Evolutionary conservation across 2,329 filamentous ascomycete species (phyloP).

Genomic region (Setomelanomma holmii): DNA sequence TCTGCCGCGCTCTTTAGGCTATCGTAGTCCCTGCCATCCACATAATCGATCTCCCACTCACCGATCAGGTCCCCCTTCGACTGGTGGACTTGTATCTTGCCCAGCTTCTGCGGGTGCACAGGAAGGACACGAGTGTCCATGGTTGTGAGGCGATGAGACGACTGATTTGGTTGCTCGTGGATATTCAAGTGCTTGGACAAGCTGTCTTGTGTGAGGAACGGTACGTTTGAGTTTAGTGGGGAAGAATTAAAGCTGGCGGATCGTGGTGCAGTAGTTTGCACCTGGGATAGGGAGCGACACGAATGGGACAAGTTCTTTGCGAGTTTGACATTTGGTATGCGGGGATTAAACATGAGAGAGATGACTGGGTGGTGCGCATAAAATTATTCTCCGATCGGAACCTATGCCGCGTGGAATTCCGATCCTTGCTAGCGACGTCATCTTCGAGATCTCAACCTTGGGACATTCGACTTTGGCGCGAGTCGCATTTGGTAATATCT

Average conservation of each 20-base stretch:
- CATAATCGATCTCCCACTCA: constrained; percentile 44
- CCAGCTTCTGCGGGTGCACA: constrained; percentile 51
- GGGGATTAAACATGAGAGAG: constrained; percentile 41
- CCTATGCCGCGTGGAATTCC: constrained; percentile 21
- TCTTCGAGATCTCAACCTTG: constrained; percentile 11
- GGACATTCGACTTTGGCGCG: too few species aligned
- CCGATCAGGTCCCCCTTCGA: constrained; percentile 43
- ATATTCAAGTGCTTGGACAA: too few species aligned
- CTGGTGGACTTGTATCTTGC: constrained; percentile 41
- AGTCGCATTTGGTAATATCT: too few species aligned
- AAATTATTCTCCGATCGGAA: constrained; percentile 38
- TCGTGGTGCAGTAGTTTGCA: constrained; percentile 31
- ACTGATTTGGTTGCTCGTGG: too few species aligned
- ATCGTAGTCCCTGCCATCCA: constrained; percentile 54
- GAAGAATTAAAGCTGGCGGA: constrained; percentile 17
- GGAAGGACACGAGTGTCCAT: constrained; percentile 50
- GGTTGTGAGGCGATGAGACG: too few species aligned
- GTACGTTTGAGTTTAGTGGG: constrained; percentile 38
- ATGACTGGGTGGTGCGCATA: constrained; percentile 29
- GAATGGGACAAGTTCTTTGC: constrained; percentile 14
- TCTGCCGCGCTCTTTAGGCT: constrained; percentile 70
- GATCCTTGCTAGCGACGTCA: constrained; percentile 35
- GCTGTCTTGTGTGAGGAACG: too few species aligned
- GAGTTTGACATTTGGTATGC: constrained; percentile 45
- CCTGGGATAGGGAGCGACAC: constrained; percentile 29